Evolutionary conservation across 495 filamentous ascomycete genomes (phyloP).

Genomic region (Hamigera avellanea): DNA sequence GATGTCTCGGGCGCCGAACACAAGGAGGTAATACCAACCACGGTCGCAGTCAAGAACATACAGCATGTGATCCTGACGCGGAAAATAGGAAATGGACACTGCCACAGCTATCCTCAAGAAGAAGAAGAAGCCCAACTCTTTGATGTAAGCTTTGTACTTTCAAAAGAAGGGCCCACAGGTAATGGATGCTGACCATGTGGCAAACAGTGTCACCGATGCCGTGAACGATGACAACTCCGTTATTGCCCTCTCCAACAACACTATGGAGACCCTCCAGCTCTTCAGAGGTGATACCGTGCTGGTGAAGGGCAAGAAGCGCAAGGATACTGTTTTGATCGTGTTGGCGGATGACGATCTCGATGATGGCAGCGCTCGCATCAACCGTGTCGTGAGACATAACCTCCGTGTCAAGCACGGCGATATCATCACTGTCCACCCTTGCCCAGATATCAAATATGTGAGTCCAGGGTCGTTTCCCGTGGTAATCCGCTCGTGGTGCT

Average conservation of each 20-base stretch:
- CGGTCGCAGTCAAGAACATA: slow-evolving; percentile 56
- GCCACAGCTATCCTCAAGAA: slow-evolving; percentile 98
- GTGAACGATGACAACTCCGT: slow-evolving; percentile 99
- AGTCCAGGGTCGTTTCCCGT: slow-evolving; percentile 16
- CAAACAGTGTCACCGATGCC: slow-evolving; percentile 82
- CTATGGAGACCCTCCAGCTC: slow-evolving; percentile 95
- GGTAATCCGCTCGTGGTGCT: neutral
- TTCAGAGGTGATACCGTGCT: slow-evolving; percentile 97
- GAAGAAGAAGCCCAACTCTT: slow-evolving; percentile 99
- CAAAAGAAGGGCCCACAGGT: too few species aligned
- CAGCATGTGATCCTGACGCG: slow-evolving; percentile 16
- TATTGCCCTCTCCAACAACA: slow-evolving; percentile 95
- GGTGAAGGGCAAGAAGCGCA: slow-evolving; percentile 98
- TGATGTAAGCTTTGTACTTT: slow-evolving; percentile 63
- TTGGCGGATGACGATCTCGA: slow-evolving; percentile 96
- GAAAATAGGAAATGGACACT: slow-evolving; percentile 67
- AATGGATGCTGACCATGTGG: too few species aligned
- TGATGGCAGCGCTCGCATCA: slow-evolving; percentile 91
- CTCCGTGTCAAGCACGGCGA: slow-evolving; percentile 97
- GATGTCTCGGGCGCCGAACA: slow-evolving; percentile 81
- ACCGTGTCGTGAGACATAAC: slow-evolving; percentile 96
- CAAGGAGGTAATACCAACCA: too few species aligned
- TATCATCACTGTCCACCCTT: slow-evolving; percentile 93
- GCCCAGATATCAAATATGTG: slow-evolving; percentile 99
- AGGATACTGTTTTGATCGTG: slow-evolving; percentile 96